These are phyloP conservation scores for Botrytis porri DNA, from an alignment of 2,329 filamentous ascomycete species.

Conservation along the genomic window DNA sequence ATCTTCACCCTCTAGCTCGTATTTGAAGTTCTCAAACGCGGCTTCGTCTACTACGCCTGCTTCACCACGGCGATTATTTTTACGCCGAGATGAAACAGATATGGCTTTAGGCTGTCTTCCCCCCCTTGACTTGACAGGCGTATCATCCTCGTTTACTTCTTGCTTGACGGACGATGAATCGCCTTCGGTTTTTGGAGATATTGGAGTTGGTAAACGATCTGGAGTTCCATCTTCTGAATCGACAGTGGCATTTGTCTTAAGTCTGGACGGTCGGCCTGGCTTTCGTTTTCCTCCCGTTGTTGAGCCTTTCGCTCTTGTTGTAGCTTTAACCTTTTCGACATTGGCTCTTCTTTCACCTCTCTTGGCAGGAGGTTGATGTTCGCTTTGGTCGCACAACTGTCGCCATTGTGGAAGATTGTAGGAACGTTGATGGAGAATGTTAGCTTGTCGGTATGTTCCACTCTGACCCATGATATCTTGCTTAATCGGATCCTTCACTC, in stretches of 20 bases:
- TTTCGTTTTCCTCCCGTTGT: constrained; percentile 27
- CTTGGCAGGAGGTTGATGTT: constrained; percentile 90
- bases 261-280: constrained; percentile 29
- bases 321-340: constrained; percentile 34
- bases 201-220: constrained; percentile 51
- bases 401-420: constrained; percentile 98
- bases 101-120: constrained; percentile 51
- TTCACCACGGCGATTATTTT: constrained; percentile 80
- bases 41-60: constrained; percentile 82
- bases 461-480: constrained; percentile 97
- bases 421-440: constrained; percentile 91
- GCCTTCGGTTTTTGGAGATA: constrained; percentile 46
- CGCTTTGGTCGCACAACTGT: constrained; percentile 85
- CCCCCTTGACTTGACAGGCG: constrained; percentile 40
- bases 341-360: constrained; percentile 73
- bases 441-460: constrained; percentile 94
- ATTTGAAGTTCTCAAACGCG: constrained; percentile 88
- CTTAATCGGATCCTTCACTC: constrained; percentile 94
- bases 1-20: constrained; percentile 79
- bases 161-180: constrained; percentile 38
- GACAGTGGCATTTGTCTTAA: constrained; percentile 27
- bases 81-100: constrained; percentile 81
- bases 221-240: constrained; percentile 43
- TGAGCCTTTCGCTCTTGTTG: constrained; percentile 34
- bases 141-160: constrained; percentile 45